Conservation (phyloP, 1,139 yeast species). For the Trichomonascaceae sp. region DNA sequence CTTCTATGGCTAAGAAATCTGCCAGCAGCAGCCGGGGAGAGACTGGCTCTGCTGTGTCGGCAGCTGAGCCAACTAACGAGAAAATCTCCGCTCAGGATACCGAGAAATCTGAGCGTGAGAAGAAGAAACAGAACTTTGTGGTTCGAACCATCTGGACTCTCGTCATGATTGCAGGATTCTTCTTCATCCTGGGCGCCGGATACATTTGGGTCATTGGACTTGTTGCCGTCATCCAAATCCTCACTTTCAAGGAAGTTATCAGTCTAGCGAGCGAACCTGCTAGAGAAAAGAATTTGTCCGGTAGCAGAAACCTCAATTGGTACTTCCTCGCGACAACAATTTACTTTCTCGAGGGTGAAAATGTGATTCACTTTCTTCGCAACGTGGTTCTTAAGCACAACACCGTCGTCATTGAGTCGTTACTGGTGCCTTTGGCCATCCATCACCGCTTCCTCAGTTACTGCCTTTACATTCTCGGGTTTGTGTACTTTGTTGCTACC, state of each 20-base stretch:
- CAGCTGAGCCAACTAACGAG: not conserved
- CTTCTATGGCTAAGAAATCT: no score
- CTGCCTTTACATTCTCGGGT: conserved; percentile 74
- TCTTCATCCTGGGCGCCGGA: conserved; percentile 68
- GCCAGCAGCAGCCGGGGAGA: no score
- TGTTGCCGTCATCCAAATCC: conserved; percentile 60
- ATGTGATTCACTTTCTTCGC: conserved; percentile 52
- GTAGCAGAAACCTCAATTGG: conserved; percentile 84
- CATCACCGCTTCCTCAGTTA: conserved; percentile 83
- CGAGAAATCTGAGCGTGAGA: conserved; percentile 20
- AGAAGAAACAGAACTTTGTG: conserved; percentile 70
- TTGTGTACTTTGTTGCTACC: conserved; percentile 80
- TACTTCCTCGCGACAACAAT: conserved; percentile 57
- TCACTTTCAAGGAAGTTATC: conserved; percentile 85
- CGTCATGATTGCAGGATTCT: conserved; percentile 73
- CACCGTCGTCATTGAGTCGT: conserved; percentile 18
- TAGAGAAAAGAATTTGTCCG: conserved; percentile 67
- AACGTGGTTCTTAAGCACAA: conserved; percentile 31
- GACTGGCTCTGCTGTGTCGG: not conserved
- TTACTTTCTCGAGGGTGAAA: conserved; percentile 80
- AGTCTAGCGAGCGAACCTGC: conserved; percentile 73
- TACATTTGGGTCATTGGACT: conserved; percentile 67
- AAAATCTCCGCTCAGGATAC: not conserved
- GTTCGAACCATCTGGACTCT: conserved; percentile 92
- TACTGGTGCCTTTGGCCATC: conserved; percentile 32